Evolutionary conservation across 2,329 filamentous ascomycete species (phyloP), one percentile per base, ranked within the genome.

Genomic region (Fusarium falciforme): DNA sequence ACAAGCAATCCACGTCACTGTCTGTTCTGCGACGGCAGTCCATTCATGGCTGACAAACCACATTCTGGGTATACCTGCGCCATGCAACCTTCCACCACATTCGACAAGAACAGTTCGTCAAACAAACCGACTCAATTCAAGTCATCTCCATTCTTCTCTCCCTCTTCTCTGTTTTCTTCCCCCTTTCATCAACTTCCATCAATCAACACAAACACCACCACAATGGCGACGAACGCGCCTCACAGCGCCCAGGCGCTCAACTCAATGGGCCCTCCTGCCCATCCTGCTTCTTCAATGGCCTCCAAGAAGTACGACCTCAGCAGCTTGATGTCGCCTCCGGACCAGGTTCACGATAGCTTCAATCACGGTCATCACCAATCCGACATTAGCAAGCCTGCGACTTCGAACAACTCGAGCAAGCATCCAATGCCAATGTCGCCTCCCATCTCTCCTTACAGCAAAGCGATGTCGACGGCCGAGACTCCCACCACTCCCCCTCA

Each of bases 321-420:
- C 82, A 90, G 84, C 70, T 83, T 92, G 67, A 90, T 92, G 87
- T 92, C 90, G 25, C 90, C 90, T 35, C 90, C 90, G 25, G 89
- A 91, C 40, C 83, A 84, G n/a, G 79, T 85, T 36, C 85, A 84
- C 58, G 89, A 91, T 72, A 89, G 81, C 75, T 91, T 91, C 79
- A 81, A 76, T 55, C 81, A 83, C 12, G 49, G n/a, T 4, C 61
- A 69, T 54, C 57, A 64, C 16, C 62, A 73, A 22, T 65, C 64
- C 54, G 65, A 74, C 25, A 57, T 64, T 42, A 72, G 68, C 78
- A 61, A 79, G 47, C 64, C 63, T 66, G 31, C 70, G 55, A 57
- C 59, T 27, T 67, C 66, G 49, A 55, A 68, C 77, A 70, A 76
- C 60, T 78, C 79, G 60, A 69, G 78, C 70, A 82, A 81, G 71